A percentile compares a stretch with the other conserved stretches of the same genome.
phyloP scores from a whole-genome alignment of 2,329 filamentous ascomycete genomes.

The Ascochyta viciae-villosae region DNA sequence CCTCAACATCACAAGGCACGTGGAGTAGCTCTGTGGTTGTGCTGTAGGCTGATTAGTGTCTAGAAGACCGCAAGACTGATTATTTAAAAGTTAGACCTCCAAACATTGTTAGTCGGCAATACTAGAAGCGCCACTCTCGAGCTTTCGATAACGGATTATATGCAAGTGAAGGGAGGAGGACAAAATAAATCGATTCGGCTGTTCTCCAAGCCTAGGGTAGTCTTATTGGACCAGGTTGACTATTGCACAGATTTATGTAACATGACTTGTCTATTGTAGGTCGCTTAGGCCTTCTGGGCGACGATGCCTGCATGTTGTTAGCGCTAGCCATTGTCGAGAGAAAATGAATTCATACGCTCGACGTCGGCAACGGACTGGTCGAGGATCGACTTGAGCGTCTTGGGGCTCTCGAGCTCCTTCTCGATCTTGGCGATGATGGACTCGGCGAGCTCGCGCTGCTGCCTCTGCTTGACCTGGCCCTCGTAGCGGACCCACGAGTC shows the following conservation, averaged over 20 bases:
- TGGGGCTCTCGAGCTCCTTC: constrained; percentile 99
- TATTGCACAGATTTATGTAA: constrained; percentile 53
- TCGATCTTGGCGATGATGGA: constrained; percentile 95
- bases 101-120: no score
- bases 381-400: constrained; percentile 94
- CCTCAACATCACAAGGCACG: no score
- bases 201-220: constrained; percentile 37
- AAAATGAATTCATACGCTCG: constrained; percentile 73
- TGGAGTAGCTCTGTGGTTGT: no score
- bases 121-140: no score
- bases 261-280: constrained; percentile 41
- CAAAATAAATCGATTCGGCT: constrained; percentile 33
- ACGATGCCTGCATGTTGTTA: constrained; percentile 46
- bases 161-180: background rate
- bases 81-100: no score
- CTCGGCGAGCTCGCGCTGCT: constrained; percentile 95
- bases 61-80: no score
- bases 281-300: constrained; percentile 49
- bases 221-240: constrained; percentile 47
- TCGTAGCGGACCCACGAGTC: constrained; percentile 99
- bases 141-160: background rate
- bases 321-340: background rate
- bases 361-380: constrained; percentile 95
- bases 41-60: no score
- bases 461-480: constrained; percentile 96